These are phyloP conservation scores for Schoenoplectus tabernaemontani DNA, from an alignment of 202 grass and related monocot genomes.

Conservation along the genomic window DNA sequence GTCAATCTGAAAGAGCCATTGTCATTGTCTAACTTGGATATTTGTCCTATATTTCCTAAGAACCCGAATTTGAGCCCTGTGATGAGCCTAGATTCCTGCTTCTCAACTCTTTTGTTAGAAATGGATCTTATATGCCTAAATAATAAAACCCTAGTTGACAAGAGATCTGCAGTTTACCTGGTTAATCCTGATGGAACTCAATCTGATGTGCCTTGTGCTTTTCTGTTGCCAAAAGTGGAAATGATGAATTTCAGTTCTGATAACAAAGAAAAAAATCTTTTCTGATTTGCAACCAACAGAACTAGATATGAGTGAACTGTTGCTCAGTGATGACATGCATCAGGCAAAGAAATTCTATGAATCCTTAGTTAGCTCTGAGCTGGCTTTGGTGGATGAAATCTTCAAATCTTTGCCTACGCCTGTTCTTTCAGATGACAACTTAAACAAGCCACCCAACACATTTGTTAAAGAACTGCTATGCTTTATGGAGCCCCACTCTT, in stretches of 20 bases:
- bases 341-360: constrained; percentile 49
- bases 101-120: constrained; percentile 47
- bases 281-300: constrained; percentile 38
- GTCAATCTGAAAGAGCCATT: constrained; percentile 49
- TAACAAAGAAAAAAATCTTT: constrained; percentile 51
- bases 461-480: constrained; percentile 38
- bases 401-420: constrained; percentile 82
- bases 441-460: constrained; percentile 28
- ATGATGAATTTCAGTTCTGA: constrained; percentile 50
- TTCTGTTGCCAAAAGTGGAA: constrained; percentile 63
- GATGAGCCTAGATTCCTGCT: constrained; percentile 30
- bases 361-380: constrained; percentile 70
- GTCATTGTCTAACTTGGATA: constrained; percentile 41
- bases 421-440: constrained; percentile 58
- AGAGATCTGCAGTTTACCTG: constrained; percentile 51
- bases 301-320: constrained; percentile 39
- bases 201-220: constrained; percentile 51
- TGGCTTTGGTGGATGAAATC: constrained; percentile 58
- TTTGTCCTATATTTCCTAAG: constrained; percentile 48
- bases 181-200: constrained; percentile 52
- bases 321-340: constrained; percentile 46
- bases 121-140: constrained; percentile 66
- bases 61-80: constrained; percentile 30
- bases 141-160: constrained; percentile 53
- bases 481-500: constrained; percentile 47